Base-by-base conservation (phyloP, 371 early-diverging fungal genomes). In the Mucor mucedo region DNA sequence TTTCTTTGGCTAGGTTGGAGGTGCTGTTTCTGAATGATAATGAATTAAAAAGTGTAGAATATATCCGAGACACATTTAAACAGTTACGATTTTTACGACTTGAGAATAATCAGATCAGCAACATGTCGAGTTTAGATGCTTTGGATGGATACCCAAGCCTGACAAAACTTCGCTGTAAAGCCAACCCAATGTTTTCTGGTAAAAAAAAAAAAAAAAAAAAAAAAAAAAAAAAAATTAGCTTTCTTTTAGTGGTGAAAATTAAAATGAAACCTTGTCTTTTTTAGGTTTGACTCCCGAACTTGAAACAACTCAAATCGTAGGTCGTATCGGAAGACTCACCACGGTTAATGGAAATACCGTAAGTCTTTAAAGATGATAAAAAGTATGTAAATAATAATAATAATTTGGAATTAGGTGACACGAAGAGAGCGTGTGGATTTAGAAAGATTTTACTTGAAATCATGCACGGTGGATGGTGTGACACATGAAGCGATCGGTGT, bases 401-500 rank as follows among this genome's bases (percentile, higher is more conserved):
- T n/a, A n/a, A 32, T 49, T 7, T 3, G 14, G 45, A 21, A 9
- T 30, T 49, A 78, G 68, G 69, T 93, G 13, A 66, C 84, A 5
- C 55, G 66, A 2, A 73, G 75, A 16, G 86, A 87, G 49, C 76
- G 92, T 7, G 60, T 65, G 0, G 91, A 93, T 68, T 84, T 89
- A 55, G 95, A 95, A 68, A 75, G 91, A 21, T 93, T 87, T 61
- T 95, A 92, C 62, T 63, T 93, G 35, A 77, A 69, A n/a, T 69
- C 76, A 2, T 76, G 83, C 59, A 62, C 77, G 6, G 69, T 73
- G 7, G 75, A 78, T 52, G 83, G 76, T 1, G 50, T 66, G 38
- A 77, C 76, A 16, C 69, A 72, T 14, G 66, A 76, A 33, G 71
- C 62, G 0, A 80, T 90, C 32, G 60, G 65, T 6, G 39, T 42